These are phyloP conservation scores for Retiboletus fuscus DNA, from an alignment of 1,284 basidiomycete genomes.

Conservation along the genomic window DNA sequence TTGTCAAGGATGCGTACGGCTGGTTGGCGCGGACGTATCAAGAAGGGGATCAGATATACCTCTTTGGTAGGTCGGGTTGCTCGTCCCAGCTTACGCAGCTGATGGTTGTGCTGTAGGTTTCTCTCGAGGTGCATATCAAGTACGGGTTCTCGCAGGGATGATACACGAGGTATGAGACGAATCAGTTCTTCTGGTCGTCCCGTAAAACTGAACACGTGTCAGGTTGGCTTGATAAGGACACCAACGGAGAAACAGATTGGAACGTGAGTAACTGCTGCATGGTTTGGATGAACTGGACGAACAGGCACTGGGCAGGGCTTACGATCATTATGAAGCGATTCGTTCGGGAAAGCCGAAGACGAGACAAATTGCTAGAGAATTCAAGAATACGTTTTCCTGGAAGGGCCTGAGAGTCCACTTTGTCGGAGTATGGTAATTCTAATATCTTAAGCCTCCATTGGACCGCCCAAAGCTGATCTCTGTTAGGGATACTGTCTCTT, in stretches of 20 bases:
- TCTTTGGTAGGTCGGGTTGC: neutral
- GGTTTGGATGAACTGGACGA: neutral
- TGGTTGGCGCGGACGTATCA: conserved; percentile 55
- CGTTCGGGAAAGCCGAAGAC: conserved; percentile 28
- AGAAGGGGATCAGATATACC: conserved; percentile 52
- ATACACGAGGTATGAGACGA: conserved; percentile 50
- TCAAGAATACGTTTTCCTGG: conserved; percentile 54
- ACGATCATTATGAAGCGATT: conserved; percentile 50
- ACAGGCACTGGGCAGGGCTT: conserved; percentile 48
- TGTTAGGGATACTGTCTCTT: conserved; percentile 59
- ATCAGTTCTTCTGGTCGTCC: neutral
- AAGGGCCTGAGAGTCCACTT: conserved; percentile 52
- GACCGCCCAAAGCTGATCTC: neutral
- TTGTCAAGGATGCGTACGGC: conserved; percentile 51
- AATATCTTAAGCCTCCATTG: too few species aligned
- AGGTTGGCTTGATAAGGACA: conserved; percentile 43
- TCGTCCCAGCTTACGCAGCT: neutral
- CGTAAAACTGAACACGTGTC: neutral
- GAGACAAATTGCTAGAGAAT: conserved; percentile 41
- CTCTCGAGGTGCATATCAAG: conserved; percentile 61
- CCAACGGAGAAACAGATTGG: conserved; percentile 44
- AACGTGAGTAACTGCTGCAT: conserved; percentile 28
- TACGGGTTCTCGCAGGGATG: conserved; percentile 56
- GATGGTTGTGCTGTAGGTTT: conserved; percentile 49
- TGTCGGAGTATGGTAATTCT: conserved; percentile 54